Evolutionary conservation across 2,329 filamentous ascomycete species (phyloP), one percentile per base, ranked within the genome.

Genomic region (Penicillium sp.): DNA sequence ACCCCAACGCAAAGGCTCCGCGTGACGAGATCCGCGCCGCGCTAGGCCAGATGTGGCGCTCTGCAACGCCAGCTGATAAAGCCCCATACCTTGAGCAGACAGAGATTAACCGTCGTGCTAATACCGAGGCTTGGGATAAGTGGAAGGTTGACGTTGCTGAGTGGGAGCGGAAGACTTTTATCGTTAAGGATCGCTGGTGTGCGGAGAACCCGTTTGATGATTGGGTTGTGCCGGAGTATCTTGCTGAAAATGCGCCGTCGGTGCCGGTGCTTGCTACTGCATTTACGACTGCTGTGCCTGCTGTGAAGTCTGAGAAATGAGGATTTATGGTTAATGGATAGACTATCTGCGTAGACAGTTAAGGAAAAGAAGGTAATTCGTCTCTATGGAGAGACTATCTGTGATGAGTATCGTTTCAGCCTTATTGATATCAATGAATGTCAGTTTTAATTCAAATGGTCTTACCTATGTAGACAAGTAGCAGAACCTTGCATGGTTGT

Each of bases 31-130:
- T 97, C 55, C 89, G 94, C 35, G 85, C 87, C 50, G 91, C 92
- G 72, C 85, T 94, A 10, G 93, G 93, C 29, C 88, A 89, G 70
- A 93, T 94, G 87, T 99, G 94, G 94, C 90, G 89, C 66, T 89
- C 90, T 49, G 86, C 90, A 0, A 76, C 82, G 1, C 81, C 86
- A 6, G 89, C 89, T 44, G 83, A 86, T 65, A 90, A 89, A 69
- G 82, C 83, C 70, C 93, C 92, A 0, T 97, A 90, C 68, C 83
- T 93, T 49, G 87, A 91, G 29, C 83, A 88, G 71, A 90, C 89
- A 4, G 82, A 87, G 54, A 82, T 82, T 52, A 88, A 91, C 64
- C 93, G 93, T 71, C 80, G 82, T 57, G 79, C 76, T 1, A 89
- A 92, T 64, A 85, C 86, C 47, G 80, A 81, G 49, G 80, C 82